Evolutionary conservation across 106 monocot genomes (phyloP), one percentile per base, ranked within the genome.

Genomic region (Agapanthus africanus): DNA sequence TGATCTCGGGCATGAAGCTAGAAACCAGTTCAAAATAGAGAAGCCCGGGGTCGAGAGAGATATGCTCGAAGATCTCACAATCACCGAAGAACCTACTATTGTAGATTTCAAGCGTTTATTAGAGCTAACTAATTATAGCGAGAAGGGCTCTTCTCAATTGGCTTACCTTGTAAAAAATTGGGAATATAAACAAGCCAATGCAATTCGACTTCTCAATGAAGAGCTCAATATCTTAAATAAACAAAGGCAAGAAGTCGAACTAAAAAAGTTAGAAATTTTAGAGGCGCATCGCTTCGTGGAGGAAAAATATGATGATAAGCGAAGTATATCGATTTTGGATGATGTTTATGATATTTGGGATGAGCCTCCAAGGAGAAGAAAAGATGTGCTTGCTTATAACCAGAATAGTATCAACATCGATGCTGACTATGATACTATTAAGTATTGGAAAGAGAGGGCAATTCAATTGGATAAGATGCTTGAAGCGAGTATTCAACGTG

Each of bases 21-120:
- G 71, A 56, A 83, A 78, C 42, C 82, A 85, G 73, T 90, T 90
- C 73, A 90, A 78, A 59, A 82, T 90, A 7, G 90, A 90, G 15
- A 85, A 80, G 30, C 78, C 69, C 46, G 78, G 80, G 19, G 49
- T 52, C n/a, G 72, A 71, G n/a, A 66, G 75, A 59, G 85, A 90
- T 71, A 80, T 82, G 67, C 54, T 85, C 13, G 71, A 85, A 63
- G 80, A 90, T 65, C 68, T 85, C 11, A 73, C 14, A 1, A 74
- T 85, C 54, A 36, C 41, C 7, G 79, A 77, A 49, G 85, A 86
- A 18, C 72, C 82, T 37, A 63, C 75, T 16, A 56, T 74, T 37
- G 69, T 73, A 13, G 90, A 90, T 78, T 85, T 90, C 33, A 42
- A 77, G 71, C 66, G 77, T 18, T 76, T 90, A 15, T 4, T 70